These are phyloP conservation scores for Curvularia hawaiiensis DNA, from an alignment of 2,329 filamentous ascomycete genomes.

Conservation along the genomic window DNA sequence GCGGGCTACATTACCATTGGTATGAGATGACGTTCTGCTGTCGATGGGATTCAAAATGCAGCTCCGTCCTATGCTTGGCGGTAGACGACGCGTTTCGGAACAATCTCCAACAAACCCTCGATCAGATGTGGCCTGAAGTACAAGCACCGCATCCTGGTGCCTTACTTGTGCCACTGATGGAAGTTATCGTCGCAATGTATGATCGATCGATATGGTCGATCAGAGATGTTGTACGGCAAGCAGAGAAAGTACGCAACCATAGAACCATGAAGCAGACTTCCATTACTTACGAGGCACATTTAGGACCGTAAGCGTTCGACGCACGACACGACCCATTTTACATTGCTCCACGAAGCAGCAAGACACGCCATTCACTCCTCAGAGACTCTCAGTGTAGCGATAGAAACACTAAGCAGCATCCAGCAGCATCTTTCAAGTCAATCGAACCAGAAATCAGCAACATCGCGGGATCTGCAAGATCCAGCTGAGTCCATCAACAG, in stretches of 20 bases:
- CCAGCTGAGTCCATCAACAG: background rate
- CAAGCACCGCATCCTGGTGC: slow-evolving; percentile 15
- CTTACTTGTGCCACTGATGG: slow-evolving; percentile 19
- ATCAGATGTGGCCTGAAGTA: slow-evolving; percentile 3
- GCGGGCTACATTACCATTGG: slow-evolving; percentile 17
- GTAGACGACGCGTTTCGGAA: slow-evolving; percentile 6
- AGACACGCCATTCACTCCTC: slow-evolving; percentile 24
- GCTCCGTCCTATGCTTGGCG: slow-evolving; percentile 18
- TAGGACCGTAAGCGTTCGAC: slow-evolving; percentile 9
- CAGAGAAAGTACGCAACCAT: slow-evolving; percentile 19
- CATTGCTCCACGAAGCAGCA: slow-evolving; percentile 19
- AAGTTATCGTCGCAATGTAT: slow-evolving; percentile 19
- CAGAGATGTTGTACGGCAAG: slow-evolving; percentile 17
- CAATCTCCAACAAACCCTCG: slow-evolving; percentile 8
- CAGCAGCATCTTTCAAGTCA: slow-evolving; percentile 6
- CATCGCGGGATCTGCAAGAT: background rate
- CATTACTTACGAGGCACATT: background rate
- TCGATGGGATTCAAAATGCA: slow-evolving; percentile 9
- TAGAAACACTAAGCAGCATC: slow-evolving; percentile 15
- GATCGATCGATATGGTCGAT: slow-evolving; percentile 24
- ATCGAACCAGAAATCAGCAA: background rate
- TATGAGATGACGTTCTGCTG: slow-evolving; percentile 27
- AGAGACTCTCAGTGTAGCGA: slow-evolving; percentile 19
- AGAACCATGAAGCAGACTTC: too few relatives aligned
- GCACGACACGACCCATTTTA: slow-evolving; percentile 10